Evolutionary conservation across 345 rosid species (phyloP).

Genomic region (Sapria himalayana): DNA sequence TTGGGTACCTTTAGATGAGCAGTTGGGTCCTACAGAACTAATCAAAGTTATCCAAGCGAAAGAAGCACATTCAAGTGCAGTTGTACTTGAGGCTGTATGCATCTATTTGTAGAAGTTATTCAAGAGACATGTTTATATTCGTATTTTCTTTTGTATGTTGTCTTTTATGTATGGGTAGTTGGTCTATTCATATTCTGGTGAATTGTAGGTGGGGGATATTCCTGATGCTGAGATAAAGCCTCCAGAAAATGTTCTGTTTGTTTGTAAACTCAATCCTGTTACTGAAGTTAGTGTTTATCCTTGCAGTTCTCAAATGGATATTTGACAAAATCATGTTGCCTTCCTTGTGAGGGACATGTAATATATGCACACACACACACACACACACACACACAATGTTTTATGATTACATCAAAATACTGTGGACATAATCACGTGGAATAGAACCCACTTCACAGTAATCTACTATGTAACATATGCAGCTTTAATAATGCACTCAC

Average conservation of each 20-base stretch:
- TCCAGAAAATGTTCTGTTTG: slow-evolving; percentile 88
- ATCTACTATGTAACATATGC: too few species aligned
- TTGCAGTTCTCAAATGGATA: slow-evolving; percentile 2
- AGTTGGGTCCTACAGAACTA: slow-evolving; percentile 39
- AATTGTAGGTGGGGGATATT: slow-evolving; percentile 43
- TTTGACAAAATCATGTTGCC: too few species aligned
- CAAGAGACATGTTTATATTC: slow-evolving; percentile 2
- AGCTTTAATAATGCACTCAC: too few species aligned
- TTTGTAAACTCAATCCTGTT: slow-evolving; percentile 91
- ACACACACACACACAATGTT: too few species aligned
- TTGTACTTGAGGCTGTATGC: slow-evolving; percentile 90
- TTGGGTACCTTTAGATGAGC: slow-evolving; percentile 94
- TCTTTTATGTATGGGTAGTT: slow-evolving; percentile 5
- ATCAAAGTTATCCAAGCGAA: slow-evolving; percentile 62
- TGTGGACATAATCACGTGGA: too few species aligned
- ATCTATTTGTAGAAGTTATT: too few species aligned
- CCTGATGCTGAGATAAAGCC: slow-evolving; percentile 76
- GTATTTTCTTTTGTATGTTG: slow-evolving; percentile 4
- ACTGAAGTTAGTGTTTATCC: slow-evolving; percentile 55
- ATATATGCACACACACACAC: too few species aligned
- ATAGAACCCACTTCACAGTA: too few species aligned
- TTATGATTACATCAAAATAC: too few species aligned
- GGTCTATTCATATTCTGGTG: neutral
- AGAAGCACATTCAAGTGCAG: slow-evolving; percentile 85
- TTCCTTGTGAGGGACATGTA: too few species aligned